These are phyloP conservation scores for Trematosphaeria pertusa DNA, from an alignment of 2,329 filamentous ascomycete genomes.

Conservation along the genomic window DNA sequence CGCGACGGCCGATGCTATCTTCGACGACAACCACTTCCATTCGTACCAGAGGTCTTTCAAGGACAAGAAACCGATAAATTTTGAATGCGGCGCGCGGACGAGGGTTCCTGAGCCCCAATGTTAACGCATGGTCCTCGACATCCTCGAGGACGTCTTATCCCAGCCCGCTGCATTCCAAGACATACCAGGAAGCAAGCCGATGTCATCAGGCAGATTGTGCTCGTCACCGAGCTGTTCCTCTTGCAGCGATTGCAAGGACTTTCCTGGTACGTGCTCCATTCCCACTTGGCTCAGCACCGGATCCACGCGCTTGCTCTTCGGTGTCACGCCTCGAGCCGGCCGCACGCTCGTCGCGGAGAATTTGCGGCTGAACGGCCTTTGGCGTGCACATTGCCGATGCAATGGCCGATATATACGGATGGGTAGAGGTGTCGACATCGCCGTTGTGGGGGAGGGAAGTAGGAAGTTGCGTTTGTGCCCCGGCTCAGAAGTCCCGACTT, in stretches of 20 bases:
- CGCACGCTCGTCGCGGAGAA: constrained; percentile 34
- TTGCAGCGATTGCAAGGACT: constrained; percentile 3
- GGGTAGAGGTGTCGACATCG: constrained; percentile 37
- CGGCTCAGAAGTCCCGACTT: no score
- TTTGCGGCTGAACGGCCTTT: constrained; percentile 22
- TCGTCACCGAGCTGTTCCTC: constrained; percentile 8
- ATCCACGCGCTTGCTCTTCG: background rate
- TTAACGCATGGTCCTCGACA: background rate
- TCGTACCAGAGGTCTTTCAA: constrained; percentile 15
- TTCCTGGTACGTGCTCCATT: background rate
- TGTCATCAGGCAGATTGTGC: constrained; percentile 16
- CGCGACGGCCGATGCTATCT: background rate
- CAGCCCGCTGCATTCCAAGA: background rate
- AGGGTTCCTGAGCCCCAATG: constrained; percentile 17
- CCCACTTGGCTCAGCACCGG: background rate
- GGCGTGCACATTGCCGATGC: constrained; percentile 37
- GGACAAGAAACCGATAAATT: background rate
- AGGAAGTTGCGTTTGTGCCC: background rate
- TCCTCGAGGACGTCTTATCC: background rate
- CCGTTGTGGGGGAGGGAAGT: constrained; percentile 4
- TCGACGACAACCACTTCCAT: constrained; percentile 10
- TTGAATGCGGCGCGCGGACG: constrained; percentile 10
- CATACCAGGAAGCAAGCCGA: constrained; percentile 27
- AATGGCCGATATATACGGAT: constrained; percentile 31
- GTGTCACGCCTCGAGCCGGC: constrained; percentile 3